Base-by-base conservation (phyloP, 768 basidiomycete genomes). In the Neoboletus brunneissimus region DNA sequence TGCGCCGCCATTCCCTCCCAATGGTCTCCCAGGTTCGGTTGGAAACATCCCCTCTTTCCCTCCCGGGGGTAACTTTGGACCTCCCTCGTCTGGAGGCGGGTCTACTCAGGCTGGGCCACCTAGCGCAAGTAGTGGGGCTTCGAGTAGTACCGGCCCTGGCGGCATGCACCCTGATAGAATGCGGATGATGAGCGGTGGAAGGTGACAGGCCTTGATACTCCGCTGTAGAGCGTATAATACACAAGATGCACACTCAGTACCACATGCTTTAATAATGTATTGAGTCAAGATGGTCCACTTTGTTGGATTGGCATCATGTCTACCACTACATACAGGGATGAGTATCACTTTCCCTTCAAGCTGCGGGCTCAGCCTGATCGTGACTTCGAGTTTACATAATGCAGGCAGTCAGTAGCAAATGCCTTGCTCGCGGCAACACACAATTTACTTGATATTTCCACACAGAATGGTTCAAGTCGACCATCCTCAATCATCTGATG, bases 81-180 rank as follows among this genome's bases (percentile, higher is more conserved):
- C 77, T 56, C 73, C 59, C 10, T 35, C 75, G 27, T 75, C 77
- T 40, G 78, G 75, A 48, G 75, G 41, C 68, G 73, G 48, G 68
- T 80, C 83, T 49, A 77, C 81, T 18, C 63, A 56, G 27, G 57
- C 46, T 31, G 78, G 81, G 57, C 71, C 81, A 46, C 78, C 80
- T 9, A 72, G 64, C 43, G 57, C 59, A 62, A 57, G 60, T 27
- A 63, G 59, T 40, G 67, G 58, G 3, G 2, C 53, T 46, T 73
- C 79, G 5, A 69, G 69, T 22, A 70, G 61, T 62, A 69, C 69
- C 20, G 80, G 80, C 20, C 85, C 87, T 42, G 83, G 78, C n/a
- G 80, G 79, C n/a, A 91, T 93, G 61, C 91, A 93, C 69, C 91
- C 91, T 11, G 91, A 93, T 72, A 81, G 91, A 56, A 64, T 89